phyloP scores from a whole-genome alignment of 1,139 yeast genomes.

The Taiozyma onychis region DNA sequence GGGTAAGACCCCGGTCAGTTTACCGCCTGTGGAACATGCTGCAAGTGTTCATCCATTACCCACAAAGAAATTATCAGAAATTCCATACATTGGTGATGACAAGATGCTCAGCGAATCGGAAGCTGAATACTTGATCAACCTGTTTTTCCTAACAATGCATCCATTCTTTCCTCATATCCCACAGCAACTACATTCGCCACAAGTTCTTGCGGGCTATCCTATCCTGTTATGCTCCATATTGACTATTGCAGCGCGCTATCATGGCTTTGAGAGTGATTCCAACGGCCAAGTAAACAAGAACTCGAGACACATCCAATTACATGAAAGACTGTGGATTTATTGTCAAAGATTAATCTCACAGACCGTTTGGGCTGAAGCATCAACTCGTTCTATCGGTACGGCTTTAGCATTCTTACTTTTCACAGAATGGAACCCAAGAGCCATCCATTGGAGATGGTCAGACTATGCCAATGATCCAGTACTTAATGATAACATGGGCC shows the following conservation, averaged over 20 bases:
- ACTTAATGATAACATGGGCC: constrained; percentile 24
- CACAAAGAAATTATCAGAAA: constrained; percentile 45
- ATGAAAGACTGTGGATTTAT: constrained; percentile 76
- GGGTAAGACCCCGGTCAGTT: constrained; percentile 20
- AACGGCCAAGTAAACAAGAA: constrained; percentile 19
- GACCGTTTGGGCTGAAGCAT: constrained; percentile 93
- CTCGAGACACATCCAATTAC: constrained; percentile 52
- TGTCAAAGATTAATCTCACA: constrained; percentile 79
- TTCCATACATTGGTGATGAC: constrained; percentile 53
- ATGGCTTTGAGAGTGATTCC: constrained; percentile 40
- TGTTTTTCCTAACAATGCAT: constrained; percentile 75
- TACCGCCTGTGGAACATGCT: constrained; percentile 46
- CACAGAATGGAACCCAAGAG: constrained; percentile 94
- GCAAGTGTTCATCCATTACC: constrained; percentile 50
- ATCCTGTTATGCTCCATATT: constrained; percentile 73
- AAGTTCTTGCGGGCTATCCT: constrained; percentile 70
- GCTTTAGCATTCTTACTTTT: constrained; percentile 79
- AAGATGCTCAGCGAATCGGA: constrained; percentile 64
- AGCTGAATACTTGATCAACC: constrained; percentile 54
- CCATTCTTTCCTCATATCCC: constrained; percentile 91
- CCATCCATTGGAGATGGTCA: constrained; percentile 83
- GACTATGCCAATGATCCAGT: constrained; percentile 74
- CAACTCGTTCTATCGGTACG: constrained; percentile 82
- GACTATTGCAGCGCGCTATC: constrained; percentile 75
- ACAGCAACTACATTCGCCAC: constrained; percentile 59